Conservation (phyloP, 345 rosid genomes). For the Alliaria petiolata region DNA sequence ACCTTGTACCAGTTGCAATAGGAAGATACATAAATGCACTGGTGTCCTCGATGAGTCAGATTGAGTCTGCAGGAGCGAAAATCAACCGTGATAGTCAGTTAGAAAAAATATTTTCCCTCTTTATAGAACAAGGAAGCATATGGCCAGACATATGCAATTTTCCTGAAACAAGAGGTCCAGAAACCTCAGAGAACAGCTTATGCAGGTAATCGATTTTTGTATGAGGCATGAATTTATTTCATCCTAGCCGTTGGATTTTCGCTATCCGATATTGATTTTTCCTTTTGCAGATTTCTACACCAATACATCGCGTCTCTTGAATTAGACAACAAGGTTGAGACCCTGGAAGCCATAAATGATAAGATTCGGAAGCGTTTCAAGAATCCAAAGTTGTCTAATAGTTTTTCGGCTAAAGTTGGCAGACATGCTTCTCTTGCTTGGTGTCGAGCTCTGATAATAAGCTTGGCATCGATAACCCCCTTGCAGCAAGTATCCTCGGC, state of each 20-base stretch:
- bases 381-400: constrained; percentile 80
- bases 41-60: constrained; percentile 54
- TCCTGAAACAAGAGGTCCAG: constrained; percentile 65
- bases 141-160: constrained; percentile 84
- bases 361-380: constrained; percentile 86
- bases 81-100: constrained; percentile 49
- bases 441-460: constrained; percentile 72
- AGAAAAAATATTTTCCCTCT: constrained; percentile 83
- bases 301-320: constrained; percentile 58
- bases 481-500: constrained; percentile 39
- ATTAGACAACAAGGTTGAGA: constrained; percentile 70
- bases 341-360: constrained; percentile 81
- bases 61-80: constrained; percentile 39
- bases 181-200: constrained; percentile 70
- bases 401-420: constrained; percentile 79
- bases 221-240: constrained; percentile 11
- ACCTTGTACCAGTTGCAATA: constrained; percentile 81
- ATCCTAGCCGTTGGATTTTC: constrained; percentile 4
- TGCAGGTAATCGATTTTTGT: constrained; percentile 56
- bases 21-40: constrained; percentile 80
- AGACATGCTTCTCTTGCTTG: constrained; percentile 92
- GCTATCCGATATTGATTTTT: background rate
- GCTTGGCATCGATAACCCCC: constrained; percentile 78
- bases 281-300: constrained; percentile 65
- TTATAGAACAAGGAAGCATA: constrained; percentile 87